Conservation (phyloP, 1,284 basidiomycete species). For the Rhodotorula sp. region DNA sequence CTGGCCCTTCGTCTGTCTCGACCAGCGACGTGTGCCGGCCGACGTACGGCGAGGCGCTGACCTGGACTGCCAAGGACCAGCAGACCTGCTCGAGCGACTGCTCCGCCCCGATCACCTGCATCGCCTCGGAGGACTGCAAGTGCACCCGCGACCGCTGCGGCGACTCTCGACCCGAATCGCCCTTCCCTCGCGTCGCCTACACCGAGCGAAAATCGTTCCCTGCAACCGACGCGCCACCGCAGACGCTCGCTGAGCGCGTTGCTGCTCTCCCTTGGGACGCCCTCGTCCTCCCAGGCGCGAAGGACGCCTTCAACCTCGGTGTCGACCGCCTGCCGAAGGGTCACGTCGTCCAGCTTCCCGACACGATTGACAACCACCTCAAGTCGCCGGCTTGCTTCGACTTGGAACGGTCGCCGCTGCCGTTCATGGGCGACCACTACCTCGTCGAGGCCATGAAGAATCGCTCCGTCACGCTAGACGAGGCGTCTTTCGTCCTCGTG, state of each 20-base stretch:
- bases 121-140: conserved; percentile 43
- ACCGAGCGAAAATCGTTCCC: conserved; percentile 32
- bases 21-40: conserved; percentile 20
- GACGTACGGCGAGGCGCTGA: conserved; percentile 25
- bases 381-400: conserved; percentile 38
- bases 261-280: conserved; percentile 38
- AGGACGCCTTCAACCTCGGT: conserved; percentile 33
- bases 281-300: conserved; percentile 40
- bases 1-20: neutral
- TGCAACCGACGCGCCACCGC: neutral
- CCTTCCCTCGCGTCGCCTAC: conserved; percentile 33
- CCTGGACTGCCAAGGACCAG: conserved; percentile 38
- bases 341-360: conserved; percentile 38
- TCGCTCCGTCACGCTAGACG: conserved; percentile 47
- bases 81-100: conserved; percentile 42
- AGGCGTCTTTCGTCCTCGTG: conserved; percentile 53
- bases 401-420: conserved; percentile 37
- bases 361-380: conserved; percentile 41
- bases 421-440: conserved; percentile 43
- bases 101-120: conserved; percentile 40
- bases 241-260: conserved; percentile 28
- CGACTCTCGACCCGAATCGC: conserved; percentile 15
- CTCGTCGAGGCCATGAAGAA: conserved; percentile 39
- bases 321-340: conserved; percentile 34
- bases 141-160: conserved; percentile 44